Evolutionary conservation across 1,284 basidiomycete genomes (phyloP), one percentile per base, ranked within the genome.

Genomic region (Marasmius fiardii): DNA sequence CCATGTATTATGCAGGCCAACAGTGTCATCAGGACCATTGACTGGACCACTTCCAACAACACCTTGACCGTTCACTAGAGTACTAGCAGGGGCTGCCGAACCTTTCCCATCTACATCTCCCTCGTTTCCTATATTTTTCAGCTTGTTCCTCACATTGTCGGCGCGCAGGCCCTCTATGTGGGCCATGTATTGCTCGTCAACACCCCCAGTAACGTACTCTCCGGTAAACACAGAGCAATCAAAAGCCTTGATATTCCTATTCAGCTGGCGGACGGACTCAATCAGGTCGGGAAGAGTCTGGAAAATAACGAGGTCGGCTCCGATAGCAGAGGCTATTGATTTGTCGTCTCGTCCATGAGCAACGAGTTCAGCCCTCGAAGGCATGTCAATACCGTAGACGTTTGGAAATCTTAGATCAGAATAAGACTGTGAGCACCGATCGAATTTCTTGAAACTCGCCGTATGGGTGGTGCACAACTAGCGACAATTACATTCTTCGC

Each of bases 321-420:
- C 95, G 64, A 99, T 98, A 54, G 85, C 83, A 23, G 77, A 67
- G 3, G 94, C 93, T 58, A 99, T 87, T 59, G 90, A 82, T 41
- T 85, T 80, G 20, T 83, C 85, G 49, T 86, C 85, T 54, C 94
- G 86, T 45, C 80, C 84, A 71, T 97, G 81, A 0, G 95, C 97
- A 51, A 99, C 96, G 34, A 99, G 89, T 71, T 99, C 97, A 37
- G 79, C 74, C 8, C 94, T 88, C 1, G 94, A 94, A 31, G 97
- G 97, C 97, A 99, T 99, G 77, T 99, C 97, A 68, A 99, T 99
- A 33, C 97, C 97, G 74, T 99, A 99, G 5, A 99, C 97, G 68
- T 99, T 98, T 10, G 93, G 90, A 71, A 88, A 85, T 44, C 93
- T 92, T 52, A 2, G 5, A 43, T 20, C 47, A 14, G 51, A 34